Percentiles rank a stretch among this genome's conserved stretches.
phyloP scores from a whole-genome alignment of 2,329 filamentous ascomycete genomes.

The Aureobasidium sp. region DNA sequence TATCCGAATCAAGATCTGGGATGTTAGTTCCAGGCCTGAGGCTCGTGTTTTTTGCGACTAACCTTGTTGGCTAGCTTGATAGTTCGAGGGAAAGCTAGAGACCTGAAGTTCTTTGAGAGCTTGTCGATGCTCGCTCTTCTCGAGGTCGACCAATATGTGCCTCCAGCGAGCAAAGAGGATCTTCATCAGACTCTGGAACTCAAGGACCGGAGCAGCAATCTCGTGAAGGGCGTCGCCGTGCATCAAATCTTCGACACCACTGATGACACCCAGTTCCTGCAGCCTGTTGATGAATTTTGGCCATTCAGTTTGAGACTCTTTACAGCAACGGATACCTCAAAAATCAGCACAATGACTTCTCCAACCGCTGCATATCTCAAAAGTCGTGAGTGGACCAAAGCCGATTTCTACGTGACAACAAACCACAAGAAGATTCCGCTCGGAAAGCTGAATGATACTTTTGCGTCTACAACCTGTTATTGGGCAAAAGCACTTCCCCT shows the following conservation, averaged over 20 bases:
- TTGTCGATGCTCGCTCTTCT: conserved; percentile 78
- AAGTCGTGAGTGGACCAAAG: too few species aligned
- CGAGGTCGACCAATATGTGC: conserved; percentile 73
- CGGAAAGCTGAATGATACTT: too few species aligned
- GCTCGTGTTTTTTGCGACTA: conserved; percentile 16
- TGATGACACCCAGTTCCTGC: conserved; percentile 88
- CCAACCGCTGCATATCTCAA: too few species aligned
- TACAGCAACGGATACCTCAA: too few species aligned
- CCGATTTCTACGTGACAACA: too few species aligned
- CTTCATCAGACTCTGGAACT: conserved; percentile 90
- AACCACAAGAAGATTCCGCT: too few species aligned
- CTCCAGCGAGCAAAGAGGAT: conserved; percentile 67
- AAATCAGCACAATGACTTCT: too few species aligned
- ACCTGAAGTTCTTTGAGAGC: conserved; percentile 66
- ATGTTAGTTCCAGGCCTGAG: not conserved
- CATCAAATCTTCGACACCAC: conserved; percentile 84
- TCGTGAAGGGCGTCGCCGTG: conserved; percentile 89
- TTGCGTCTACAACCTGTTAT: too few species aligned
- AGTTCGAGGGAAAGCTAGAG: conserved; percentile 2
- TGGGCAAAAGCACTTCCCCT: too few species aligned
- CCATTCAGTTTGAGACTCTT: conserved; percentile 61
- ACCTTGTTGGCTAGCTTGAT: conserved; percentile 16
- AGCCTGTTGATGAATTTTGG: conserved; percentile 88
- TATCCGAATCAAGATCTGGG: conserved; percentile 71
- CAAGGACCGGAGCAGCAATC: conserved; percentile 76